Base-by-base conservation (phyloP, 306 rosid species). In the Styphnolobium japonicum region DNA sequence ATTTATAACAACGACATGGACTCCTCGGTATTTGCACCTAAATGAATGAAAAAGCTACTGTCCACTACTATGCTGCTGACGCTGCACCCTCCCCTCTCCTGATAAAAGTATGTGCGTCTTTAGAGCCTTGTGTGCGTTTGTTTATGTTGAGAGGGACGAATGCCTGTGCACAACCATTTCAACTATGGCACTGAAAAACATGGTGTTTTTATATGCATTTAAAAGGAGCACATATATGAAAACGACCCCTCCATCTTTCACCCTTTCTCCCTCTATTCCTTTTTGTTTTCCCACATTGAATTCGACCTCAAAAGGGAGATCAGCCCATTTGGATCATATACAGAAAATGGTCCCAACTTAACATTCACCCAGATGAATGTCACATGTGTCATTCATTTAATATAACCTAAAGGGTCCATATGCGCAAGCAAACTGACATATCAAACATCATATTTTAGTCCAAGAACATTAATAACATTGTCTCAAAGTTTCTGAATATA, bases 141-240 rank as follows among this genome's bases (percentile, higher is more conserved):
- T 85, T 76, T 86, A 60, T 58, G 87, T 63, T 91, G 98, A 93
- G 89, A 91, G 89, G 74, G 97, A 93, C 93, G 83, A 85, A 75
- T 81, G 86, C 82, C 83, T 86, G 87, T 46, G 79, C 82, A 63
- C 60, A 78, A 82, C 80, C 83, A 85, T 84, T 81, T 81, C 89
- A 90, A 89, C 96, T 86, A 82, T 87, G 96, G 96, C 98, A 94
- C 98, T 94, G 98, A 94, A 94, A 94, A 92, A 87, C 96, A 94
- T 92, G 97, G 67, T 31, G 42, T 82, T 37, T 68, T 29, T 46
- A 71, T 80, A 45, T 72, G 79, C 84, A 79, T 85, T 90, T 86
- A 76, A 77, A 85, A 80, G 84, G 69, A 80, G 36, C 87, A 70
- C 85, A 88, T 82, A 88, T 83, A 3, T 63, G 96, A 91, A 83